Evolutionary conservation across 2,329 filamentous ascomycete genomes (phyloP), one percentile per base, ranked within the genome.

Genomic region (Ceratocystis colombiana): DNA sequence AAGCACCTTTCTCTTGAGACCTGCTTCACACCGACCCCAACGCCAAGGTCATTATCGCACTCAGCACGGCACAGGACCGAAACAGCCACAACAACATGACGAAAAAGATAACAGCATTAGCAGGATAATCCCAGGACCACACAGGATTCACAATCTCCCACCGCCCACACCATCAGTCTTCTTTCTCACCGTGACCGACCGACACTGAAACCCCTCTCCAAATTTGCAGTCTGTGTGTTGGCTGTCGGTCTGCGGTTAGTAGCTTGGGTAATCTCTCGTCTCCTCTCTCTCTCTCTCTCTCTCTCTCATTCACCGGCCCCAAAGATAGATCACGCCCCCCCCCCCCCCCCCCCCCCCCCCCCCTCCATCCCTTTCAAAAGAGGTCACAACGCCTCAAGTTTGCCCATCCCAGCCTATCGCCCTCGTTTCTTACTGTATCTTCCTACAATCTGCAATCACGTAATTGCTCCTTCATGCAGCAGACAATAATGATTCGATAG

Each of bases 91-190:
- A 33, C n/a, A 50, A 50, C n/a, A 50, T 50, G 22, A 30, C 25
- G 30, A n/a, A 22, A 57, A 30, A 20, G n/a, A 25, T 25, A 55
- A 55, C 50, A 57, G 7, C 10, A 30, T 15, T 28, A 30, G 30
- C 53, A 17, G 53, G 53, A 57, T 57, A 15, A 57, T 57, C 53
- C 53, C 53, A 28, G 53, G 37, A 57, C 33, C 8, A 30, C 25
- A 20, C 53, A 57, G 25, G 22, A 57, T 57, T 57, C 20, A 57
- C 53, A 57, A 57, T 57, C 53, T 57, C 53, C 25, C 53, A 50
- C 22, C 30, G 25, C 53, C 30, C 22, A 57, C 22, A 33, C 10
- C 53, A 57, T 33, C 25, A 22, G 53, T 57, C 15, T 17, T 30
- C 15, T 57, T 15, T 30, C 22, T 30, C 22, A 57, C 53, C 53